Evolutionary conservation across 2,329 filamentous ascomycete species (phyloP).

Genomic region (Blastomyces gilchristii): DNA sequence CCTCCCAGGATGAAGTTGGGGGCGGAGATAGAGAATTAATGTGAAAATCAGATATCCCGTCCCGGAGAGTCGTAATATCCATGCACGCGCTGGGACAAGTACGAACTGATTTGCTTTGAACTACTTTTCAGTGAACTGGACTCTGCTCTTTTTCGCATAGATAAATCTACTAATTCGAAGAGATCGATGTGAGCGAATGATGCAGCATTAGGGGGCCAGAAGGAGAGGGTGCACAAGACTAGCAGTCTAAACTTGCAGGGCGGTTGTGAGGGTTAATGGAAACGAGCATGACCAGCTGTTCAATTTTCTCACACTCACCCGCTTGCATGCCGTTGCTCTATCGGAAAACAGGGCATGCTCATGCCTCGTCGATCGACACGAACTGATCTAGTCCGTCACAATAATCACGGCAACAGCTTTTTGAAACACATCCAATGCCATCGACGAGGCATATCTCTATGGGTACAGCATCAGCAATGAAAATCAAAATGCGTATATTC

Average conservation of each 20-base stretch:
- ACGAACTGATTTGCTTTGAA: not conserved
- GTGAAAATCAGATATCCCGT: not conserved
- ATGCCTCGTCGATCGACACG: not conserved
- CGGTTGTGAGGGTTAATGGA: not conserved
- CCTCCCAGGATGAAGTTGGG: not conserved
- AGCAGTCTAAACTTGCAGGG: not conserved
- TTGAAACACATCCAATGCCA: slow-evolving; percentile 8
- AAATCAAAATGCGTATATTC: not conserved
- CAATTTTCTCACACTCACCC: not conserved
- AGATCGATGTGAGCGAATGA: not conserved
- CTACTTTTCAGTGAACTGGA: not conserved
- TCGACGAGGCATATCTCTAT: not conserved
- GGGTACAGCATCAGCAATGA: not conserved
- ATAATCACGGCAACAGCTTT: not conserved
- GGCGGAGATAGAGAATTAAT: not conserved
- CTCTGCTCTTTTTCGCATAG: not conserved
- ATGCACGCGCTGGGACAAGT: not conserved
- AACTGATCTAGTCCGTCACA: not conserved
- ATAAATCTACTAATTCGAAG: not conserved
- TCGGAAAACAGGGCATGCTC: not conserved
- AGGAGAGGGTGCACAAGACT: not conserved
- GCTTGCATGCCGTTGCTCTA: not conserved
- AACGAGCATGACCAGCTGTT: slow-evolving; percentile 4
- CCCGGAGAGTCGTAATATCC: not conserved
- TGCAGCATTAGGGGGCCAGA: not conserved